Evolutionary conservation across 148 eudicot species (phyloP).

Genomic region (Fallopia convolvulus): DNA sequence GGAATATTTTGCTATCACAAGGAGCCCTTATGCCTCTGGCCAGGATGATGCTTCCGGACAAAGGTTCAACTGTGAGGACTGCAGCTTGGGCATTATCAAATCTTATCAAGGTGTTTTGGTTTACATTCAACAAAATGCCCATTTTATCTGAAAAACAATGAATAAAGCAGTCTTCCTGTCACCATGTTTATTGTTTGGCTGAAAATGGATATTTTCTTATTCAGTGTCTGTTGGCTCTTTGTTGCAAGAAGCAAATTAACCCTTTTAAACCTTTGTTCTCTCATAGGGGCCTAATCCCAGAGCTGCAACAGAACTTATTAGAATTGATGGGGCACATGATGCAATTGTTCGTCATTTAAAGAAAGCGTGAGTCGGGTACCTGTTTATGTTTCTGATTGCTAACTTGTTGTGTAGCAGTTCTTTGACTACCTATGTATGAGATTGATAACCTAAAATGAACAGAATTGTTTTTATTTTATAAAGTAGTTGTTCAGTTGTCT

Average conservation of each 20-base stretch:
- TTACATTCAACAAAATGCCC: neutral
- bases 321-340: slow-evolving; percentile 64
- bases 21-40: slow-evolving; percentile 90
- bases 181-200: neutral
- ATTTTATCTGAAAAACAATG: neutral
- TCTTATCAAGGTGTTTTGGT: slow-evolving; percentile 65
- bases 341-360: slow-evolving; percentile 71
- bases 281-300: slow-evolving; percentile 83
- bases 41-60: slow-evolving; percentile 89
- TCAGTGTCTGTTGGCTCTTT: neutral
- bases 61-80: slow-evolving; percentile 88
- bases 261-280: slow-evolving; percentile 18
- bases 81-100: slow-evolving; percentile 99
- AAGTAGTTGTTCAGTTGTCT: neutral
- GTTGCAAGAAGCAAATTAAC: neutral
- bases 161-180: neutral
- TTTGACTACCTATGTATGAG: neutral
- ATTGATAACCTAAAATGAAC: neutral
- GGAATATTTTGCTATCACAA: slow-evolving; percentile 72
- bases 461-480: neutral
- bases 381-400: neutral
- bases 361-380: slow-evolving; percentile 54
- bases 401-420: neutral
- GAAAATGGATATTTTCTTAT: neutral
- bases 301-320: slow-evolving; percentile 88